Conservation (phyloP, 768 basidiomycete genomes). For the Podaxis rugospora region DNA sequence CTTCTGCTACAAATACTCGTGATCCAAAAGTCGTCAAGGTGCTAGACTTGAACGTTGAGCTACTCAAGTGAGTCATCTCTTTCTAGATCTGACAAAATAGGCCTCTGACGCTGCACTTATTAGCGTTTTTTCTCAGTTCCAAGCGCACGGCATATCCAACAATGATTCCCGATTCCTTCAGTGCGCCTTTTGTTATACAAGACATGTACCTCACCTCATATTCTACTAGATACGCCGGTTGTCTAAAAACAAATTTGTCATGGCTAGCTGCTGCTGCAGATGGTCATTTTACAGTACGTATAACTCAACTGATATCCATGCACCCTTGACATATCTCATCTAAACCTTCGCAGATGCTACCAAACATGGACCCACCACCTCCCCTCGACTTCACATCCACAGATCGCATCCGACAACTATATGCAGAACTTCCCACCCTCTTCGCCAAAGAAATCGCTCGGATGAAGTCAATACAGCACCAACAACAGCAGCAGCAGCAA, state of each 20-base stretch:
- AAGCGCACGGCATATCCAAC: conserved; percentile 11
- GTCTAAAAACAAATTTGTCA: conserved; percentile 66
- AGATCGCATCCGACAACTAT: conserved; percentile 63
- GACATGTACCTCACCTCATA: conserved; percentile 4
- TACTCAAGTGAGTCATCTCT: conserved; percentile 52
- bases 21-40: conserved; percentile 56
- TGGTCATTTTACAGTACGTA: conserved; percentile 42
- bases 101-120: not conserved
- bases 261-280: conserved; percentile 73
- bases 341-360: not conserved
- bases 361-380: conserved; percentile 43
- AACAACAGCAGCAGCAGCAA: conserved; percentile 24
- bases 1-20: conserved; percentile 24
- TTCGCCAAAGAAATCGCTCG: conserved; percentile 62
- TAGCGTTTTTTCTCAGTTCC: conserved; percentile 13
- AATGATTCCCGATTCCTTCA: conserved; percentile 14
- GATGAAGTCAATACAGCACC: conserved; percentile 10
- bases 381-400: conserved; percentile 46
- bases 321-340: conserved; percentile 9
- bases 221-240: conserved; percentile 45
- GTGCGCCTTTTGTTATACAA: conserved; percentile 5
- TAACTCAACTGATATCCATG: not conserved
- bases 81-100: not conserved
- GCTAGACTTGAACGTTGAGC: conserved; percentile 64
- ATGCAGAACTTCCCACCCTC: conserved; percentile 51